Evolutionary conservation across 1,284 basidiomycete genomes (phyloP).

Genomic region (Boletellus dicymbophilus): DNA sequence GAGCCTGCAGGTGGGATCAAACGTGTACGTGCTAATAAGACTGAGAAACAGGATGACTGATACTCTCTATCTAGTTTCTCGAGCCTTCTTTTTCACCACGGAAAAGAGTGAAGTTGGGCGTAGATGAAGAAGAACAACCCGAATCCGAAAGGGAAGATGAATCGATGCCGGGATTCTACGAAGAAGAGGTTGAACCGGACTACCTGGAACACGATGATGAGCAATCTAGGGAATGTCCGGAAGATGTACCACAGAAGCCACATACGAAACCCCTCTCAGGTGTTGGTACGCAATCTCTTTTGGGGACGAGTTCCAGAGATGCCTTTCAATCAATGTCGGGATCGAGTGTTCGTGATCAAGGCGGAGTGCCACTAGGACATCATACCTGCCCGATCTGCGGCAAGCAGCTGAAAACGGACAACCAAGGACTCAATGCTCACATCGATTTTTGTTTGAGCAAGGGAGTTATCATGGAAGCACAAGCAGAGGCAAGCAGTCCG

Average conservation of each 20-base stretch:
- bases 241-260: slow-evolving; percentile 3
- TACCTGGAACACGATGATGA: slow-evolving; percentile 20
- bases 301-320: neutral
- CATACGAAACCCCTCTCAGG: slow-evolving; percentile 19
- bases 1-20: slow-evolving; percentile 58
- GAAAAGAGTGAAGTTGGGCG: slow-evolving; percentile 42
- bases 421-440: slow-evolving; percentile 69
- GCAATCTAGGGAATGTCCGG: slow-evolving; percentile 18
- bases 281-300: neutral
- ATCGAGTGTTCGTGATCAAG: slow-evolving; percentile 1
- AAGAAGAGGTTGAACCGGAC: slow-evolving; percentile 39
- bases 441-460: slow-evolving; percentile 79
- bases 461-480: slow-evolving; percentile 67
- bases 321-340: slow-evolving; percentile 4
- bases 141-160: slow-evolving; percentile 38
- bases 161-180: slow-evolving; percentile 58
- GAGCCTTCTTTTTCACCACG: slow-evolving; percentile 39
- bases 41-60: neutral
- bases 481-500: slow-evolving; percentile 39
- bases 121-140: slow-evolving; percentile 7
- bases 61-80: slow-evolving; percentile 51
- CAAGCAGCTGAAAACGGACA: slow-evolving; percentile 58
- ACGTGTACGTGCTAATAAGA: slow-evolving; percentile 44
- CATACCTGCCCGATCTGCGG: slow-evolving; percentile 66
- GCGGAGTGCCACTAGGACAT: slow-evolving; percentile 3